These are phyloP conservation scores for Podosphaera xanthii DNA, from an alignment of 2,329 filamentous ascomycete genomes.

Conservation along the genomic window DNA sequence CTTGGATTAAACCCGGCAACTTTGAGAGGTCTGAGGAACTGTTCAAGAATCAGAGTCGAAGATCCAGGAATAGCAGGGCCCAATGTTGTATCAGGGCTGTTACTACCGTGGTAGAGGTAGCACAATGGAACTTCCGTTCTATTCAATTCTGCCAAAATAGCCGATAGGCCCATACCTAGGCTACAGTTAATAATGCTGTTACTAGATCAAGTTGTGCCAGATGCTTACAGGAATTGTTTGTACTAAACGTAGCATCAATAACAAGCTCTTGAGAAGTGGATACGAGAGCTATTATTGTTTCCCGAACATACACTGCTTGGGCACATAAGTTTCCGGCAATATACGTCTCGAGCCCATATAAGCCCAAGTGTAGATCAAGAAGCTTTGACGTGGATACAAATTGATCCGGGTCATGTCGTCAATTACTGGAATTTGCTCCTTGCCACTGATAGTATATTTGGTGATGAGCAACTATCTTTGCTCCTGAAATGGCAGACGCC, in stretches of 20 bases:
- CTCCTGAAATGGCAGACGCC: not conserved
- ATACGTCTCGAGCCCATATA: not conserved
- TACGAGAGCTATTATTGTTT: not conserved
- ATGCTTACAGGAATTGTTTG: not conserved
- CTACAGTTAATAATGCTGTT: too few species aligned
- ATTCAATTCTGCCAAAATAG: not conserved
- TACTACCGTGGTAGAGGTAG: too few species aligned
- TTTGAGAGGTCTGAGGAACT: too few species aligned
- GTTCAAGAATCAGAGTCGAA: too few species aligned
- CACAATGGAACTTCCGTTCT: not conserved
- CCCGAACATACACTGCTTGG: not conserved
- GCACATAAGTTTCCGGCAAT: too few species aligned
- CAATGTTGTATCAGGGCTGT: too few species aligned
- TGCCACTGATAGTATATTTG: too few species aligned
- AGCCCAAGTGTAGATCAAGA: not conserved
- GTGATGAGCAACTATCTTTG: not conserved
- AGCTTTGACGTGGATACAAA: too few species aligned
- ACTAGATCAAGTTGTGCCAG: not conserved
- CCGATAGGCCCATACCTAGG: not conserved
- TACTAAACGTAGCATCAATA: not conserved
- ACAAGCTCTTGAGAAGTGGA: not conserved
- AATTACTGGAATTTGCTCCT: too few species aligned
- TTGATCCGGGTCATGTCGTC: too few species aligned
- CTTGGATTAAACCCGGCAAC: too few species aligned
- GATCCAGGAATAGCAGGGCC: too few species aligned